Evolutionary conservation across 1,284 basidiomycete species (phyloP), one percentile per base, ranked within the genome.

Genomic region (Vanrija sp.): DNA sequence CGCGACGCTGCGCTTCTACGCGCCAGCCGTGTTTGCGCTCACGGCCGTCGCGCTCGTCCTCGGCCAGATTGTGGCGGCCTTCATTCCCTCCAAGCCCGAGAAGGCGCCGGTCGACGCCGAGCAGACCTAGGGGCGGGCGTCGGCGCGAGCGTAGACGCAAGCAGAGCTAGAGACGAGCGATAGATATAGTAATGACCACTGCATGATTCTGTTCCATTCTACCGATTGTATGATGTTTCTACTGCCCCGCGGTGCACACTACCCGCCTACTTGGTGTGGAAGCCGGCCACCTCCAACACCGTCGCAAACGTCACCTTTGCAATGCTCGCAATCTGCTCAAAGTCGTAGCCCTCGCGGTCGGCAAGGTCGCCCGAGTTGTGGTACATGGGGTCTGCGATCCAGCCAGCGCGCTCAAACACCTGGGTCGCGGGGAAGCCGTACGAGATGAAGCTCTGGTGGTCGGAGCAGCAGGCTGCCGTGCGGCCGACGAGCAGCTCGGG

Each of bases 351-450:
- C 41, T 81, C 78, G 47, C 90, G 81, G 49, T 86, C 80, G 63
- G 85, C 86, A 47, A 92, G 51, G 68, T 93, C 89, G 43, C 87
- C 87, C 61, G 85, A 68, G 51, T 73, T 73, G 62, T 77, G 75
- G 55, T 75, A 74, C 86, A 88, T 88, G 6, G 89, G 89, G 73
- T 92, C 89, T 7, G 80, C 84, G 67, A 92, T 87, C 16, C 82
- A 83, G 14, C 88, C 89, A 1, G 86, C 87, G 54, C 89, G 85
- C 69, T 93, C 74, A 53, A 73, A 76, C 12, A 75, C 74, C 61
- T 89, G 86, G 0, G 87, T 88, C 0, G 89, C 82, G 5, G 89
- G 84, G 78, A 85, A 92, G 12, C 89, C 89, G 65, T 85, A 84
- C 49, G 85, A 76, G 59, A 87, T 82, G 82, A 92, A 92, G 45